Base-by-base conservation (phyloP, 495 filamentous ascomycete species). In the Penicillium steckii region DNA sequence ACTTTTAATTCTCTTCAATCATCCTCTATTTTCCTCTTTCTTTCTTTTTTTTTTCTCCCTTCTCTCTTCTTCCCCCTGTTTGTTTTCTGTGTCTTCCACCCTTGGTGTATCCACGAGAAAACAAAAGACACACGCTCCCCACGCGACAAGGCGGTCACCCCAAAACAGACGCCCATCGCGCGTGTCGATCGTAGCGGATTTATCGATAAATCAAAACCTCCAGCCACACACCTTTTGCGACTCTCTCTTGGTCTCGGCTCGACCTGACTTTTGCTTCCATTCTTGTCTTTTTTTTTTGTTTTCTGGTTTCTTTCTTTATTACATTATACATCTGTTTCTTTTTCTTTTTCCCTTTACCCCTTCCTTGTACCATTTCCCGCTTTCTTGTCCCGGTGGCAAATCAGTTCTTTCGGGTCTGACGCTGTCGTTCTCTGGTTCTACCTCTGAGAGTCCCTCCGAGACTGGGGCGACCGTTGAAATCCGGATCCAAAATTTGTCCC, bases 331-430 rank as follows among this genome's bases (percentile, higher is more conserved):
- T 35, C 23, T 26, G 19, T 21, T 32, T 47, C 27, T 48, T 44
- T 8, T 23, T 27, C 24, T 5, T 13, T 38, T 23, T 15, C 48
- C 41, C 41, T 50, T 37, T 55, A 26, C 33, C 44, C 40, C 18
- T 48, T 52, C 50, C 43, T 59, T 56, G 44, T 58, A 48, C 55
- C 62, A n/a, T n/a, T 37, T 55, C 33, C 33, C 44, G 44, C 18
- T 48, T 52, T 52, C 43, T 59, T 56, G 44, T 58, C 51, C 55
- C 62, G 67, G 71, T 74, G 71, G 71, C 71, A 65, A 73, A 67
- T 44, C 59, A 47, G 41, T 48, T 46, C 48, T 37, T 57, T 59
- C 55, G 52, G 54, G 22, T 62, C 55, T 53, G 50, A 54, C 52
- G 44, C 29, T 54, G 15, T 49, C 44, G 52, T 66, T 64, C 61